Evolutionary conservation across 2,329 filamentous ascomycete genomes (phyloP).

Genomic region (Dendrostoma leiphaemia): DNA sequence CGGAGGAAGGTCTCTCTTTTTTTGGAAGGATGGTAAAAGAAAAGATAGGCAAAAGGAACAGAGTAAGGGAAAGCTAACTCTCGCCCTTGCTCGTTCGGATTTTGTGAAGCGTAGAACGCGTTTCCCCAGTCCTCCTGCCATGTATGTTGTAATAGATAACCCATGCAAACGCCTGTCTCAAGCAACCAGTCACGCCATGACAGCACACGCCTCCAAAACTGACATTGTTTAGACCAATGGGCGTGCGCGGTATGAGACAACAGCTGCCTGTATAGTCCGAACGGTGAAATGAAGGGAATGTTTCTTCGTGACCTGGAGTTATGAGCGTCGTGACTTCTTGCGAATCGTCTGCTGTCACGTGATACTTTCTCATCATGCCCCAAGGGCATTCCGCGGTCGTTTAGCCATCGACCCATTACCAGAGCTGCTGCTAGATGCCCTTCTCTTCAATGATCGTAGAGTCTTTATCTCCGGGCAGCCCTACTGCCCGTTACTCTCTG

Average conservation of each 20-base stretch:
- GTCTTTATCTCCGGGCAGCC: background rate
- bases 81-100: background rate
- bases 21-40: background rate
- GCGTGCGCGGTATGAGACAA: background rate
- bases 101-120: background rate
- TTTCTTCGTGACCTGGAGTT: background rate
- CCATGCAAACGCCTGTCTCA: conserved; percentile 10
- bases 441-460: background rate
- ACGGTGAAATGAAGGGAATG: background rate
- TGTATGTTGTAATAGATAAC: background rate
- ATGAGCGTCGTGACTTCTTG: background rate
- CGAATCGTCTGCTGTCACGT: background rate
- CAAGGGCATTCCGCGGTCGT: background rate
- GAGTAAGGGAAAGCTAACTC: background rate
- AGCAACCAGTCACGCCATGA: background rate
- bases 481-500: conserved; percentile 66
- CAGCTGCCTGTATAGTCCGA: background rate
- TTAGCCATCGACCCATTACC: background rate
- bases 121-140: background rate
- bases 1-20: conserved; percentile 11
- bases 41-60: background rate
- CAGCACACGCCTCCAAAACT: background rate
- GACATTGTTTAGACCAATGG: background rate
- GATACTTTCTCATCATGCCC: too few species aligned
- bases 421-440: background rate